Evolutionary conservation across 2,329 filamentous ascomycete genomes (phyloP).

Genomic region (Microdochium paspali): DNA sequence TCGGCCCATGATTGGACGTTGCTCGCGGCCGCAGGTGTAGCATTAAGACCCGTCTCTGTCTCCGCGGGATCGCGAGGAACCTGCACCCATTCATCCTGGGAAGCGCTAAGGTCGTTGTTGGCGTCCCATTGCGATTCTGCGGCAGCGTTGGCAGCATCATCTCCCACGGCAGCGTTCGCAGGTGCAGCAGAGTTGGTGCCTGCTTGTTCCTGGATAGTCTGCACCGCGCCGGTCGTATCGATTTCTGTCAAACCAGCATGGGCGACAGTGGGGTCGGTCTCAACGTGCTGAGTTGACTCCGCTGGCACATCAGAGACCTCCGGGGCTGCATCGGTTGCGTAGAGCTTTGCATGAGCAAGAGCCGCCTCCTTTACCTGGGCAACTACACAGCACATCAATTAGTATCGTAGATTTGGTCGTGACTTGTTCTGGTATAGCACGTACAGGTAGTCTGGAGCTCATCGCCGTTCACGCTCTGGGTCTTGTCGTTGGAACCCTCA

Average conservation of each 20-base stretch:
- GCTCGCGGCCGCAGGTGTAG: constrained; percentile 45
- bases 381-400: constrained; percentile 29
- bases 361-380: constrained; percentile 48
- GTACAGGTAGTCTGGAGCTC: constrained; percentile 63
- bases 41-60: constrained; percentile 56
- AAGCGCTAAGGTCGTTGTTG: constrained; percentile 31
- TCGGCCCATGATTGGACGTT: constrained; percentile 72
- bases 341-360: constrained; percentile 36
- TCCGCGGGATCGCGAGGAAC: constrained; percentile 65
- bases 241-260: constrained; percentile 62
- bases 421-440: constrained; percentile 17
- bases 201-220: constrained; percentile 30
- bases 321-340: constrained; percentile 20
- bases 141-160: constrained; percentile 48
- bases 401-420: not conserved
- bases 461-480: constrained; percentile 55
- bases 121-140: constrained; percentile 59
- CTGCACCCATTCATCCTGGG: constrained; percentile 67
- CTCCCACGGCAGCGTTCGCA: constrained; percentile 40
- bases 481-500: constrained; percentile 58
- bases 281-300: constrained; percentile 18
- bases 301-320: constrained; percentile 22
- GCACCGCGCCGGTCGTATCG: constrained; percentile 33
- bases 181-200: constrained; percentile 25
- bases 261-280: constrained; percentile 57